These are phyloP conservation scores for Dendrobium officinale DNA, from an alignment of 106 monocot species.

Conservation along the genomic window DNA sequence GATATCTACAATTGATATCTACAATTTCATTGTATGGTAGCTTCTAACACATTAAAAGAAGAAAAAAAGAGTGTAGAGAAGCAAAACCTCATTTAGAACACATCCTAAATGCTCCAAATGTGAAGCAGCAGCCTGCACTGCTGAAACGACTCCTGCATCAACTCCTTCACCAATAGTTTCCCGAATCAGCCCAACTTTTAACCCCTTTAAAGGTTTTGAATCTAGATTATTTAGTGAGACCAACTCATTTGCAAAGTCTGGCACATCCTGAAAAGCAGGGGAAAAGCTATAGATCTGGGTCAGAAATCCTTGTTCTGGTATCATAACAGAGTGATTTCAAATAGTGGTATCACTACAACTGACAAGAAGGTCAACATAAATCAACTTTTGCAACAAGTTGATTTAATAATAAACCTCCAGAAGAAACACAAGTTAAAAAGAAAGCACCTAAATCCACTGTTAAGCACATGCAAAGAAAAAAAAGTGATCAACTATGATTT, in stretches of 20 bases:
- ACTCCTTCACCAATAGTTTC: slow-evolving; percentile 90
- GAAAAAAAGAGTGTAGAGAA: neutral
- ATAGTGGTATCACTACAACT: neutral
- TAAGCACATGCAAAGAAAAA: neutral
- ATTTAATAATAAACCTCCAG: neutral
- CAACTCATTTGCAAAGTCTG: slow-evolving; percentile 56
- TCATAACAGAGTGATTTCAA: neutral
- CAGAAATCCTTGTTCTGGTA: neutral
- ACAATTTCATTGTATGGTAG: neutral
- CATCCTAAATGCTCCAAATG: slow-evolving; percentile 81
- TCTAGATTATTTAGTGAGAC: slow-evolving; percentile 32
- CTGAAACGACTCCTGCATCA: slow-evolving; percentile 53
- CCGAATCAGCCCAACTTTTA: slow-evolving; percentile 67
- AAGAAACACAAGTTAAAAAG: neutral
- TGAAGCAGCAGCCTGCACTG: slow-evolving; percentile 53
- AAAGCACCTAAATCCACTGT: neutral
- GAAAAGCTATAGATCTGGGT: slow-evolving; percentile 7
- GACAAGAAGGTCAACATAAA: neutral
- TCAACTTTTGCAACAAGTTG: neutral
- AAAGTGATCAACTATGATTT: neutral
- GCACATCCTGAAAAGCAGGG: slow-evolving; percentile 51
- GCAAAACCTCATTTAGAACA: slow-evolving; percentile 58
- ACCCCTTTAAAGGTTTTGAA: slow-evolving; percentile 69
- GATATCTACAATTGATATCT: slow-evolving; percentile 53
- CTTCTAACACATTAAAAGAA: neutral